These are phyloP conservation scores for Paecilomyces sp. DNA, from an alignment of 2,329 filamentous ascomycete species.

Conservation along the genomic window DNA sequence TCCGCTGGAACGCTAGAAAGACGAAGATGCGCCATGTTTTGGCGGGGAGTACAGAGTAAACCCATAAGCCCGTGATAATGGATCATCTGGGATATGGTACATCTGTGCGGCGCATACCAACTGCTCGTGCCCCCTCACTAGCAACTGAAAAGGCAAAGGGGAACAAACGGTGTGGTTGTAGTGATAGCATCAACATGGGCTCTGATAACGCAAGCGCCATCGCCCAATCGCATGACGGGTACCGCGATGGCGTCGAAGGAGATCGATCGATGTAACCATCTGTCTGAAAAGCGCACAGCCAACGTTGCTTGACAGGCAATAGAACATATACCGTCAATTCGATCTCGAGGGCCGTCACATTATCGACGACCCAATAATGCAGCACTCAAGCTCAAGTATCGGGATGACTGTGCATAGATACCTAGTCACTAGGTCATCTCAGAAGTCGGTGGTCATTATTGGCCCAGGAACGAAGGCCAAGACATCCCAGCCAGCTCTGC, in stretches of 20 bases:
- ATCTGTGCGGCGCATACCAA: background rate
- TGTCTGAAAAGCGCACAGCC: background rate
- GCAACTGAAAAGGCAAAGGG: background rate
- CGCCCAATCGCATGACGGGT: background rate
- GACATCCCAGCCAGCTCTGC: background rate
- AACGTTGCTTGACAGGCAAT: background rate
- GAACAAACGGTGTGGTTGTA: background rate
- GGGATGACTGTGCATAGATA: background rate
- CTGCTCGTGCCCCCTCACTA: background rate
- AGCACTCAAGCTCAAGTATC: background rate
- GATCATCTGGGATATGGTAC: background rate
- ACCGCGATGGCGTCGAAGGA: background rate
- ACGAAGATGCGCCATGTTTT: background rate
- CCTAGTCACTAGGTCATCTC: background rate
- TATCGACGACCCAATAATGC: background rate
- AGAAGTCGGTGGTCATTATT: background rate
- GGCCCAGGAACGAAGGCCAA: background rate
- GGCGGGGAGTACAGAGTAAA: background rate
- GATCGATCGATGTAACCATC: background rate
- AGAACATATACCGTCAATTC: background rate
- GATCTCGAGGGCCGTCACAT: background rate
- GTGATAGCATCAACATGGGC: background rate
- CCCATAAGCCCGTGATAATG: background rate
- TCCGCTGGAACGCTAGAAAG: background rate
- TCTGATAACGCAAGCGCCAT: background rate